phyloP scores from a whole-genome alignment of 75 land plant species.

The Ceratopteris richardii region DNA sequence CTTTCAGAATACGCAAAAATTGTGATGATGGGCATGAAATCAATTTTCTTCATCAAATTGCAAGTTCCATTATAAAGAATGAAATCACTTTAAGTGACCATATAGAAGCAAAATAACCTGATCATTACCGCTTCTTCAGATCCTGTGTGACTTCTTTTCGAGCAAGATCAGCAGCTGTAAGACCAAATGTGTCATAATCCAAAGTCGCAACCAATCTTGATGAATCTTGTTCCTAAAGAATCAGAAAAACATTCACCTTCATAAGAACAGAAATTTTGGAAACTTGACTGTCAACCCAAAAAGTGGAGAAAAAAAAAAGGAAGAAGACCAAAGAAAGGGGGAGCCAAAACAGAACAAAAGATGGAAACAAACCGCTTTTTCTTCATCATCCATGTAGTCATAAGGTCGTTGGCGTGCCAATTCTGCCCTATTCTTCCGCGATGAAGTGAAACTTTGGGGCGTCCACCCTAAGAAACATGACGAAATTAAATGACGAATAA shows the following conservation, averaged over 20 bases:
- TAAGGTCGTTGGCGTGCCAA: conserved; percentile 50
- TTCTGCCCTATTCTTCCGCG: conserved; percentile 70
- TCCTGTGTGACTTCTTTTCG: conserved; percentile 71
- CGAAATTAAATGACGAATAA: too few species aligned
- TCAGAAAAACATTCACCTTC: neutral
- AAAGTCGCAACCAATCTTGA: conserved; percentile 41
- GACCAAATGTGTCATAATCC: conserved; percentile 88
- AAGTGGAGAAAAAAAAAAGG: too few species aligned
- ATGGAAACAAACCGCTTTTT: conserved; percentile 38
- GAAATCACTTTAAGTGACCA: too few species aligned
- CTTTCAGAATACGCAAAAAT: too few species aligned
- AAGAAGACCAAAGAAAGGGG: too few species aligned
- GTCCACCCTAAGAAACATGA: conserved; percentile 97
- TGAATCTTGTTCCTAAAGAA: conserved; percentile 53
- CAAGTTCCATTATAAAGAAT: too few species aligned
- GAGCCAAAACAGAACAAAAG: neutral
- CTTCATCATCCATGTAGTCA: conserved; percentile 86
- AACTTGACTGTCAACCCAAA: too few species aligned
- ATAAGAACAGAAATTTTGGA: neutral
- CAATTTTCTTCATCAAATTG: too few species aligned
- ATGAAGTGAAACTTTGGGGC: conserved; percentile 76
- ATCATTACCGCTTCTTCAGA: conserved; percentile 43
- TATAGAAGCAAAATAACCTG: neutral
- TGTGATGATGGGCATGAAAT: too few species aligned
- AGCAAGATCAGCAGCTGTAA: conserved; percentile 81